phyloP scores from a whole-genome alignment of 768 basidiomycete species.

The Cantharellus anzutake region DNA sequence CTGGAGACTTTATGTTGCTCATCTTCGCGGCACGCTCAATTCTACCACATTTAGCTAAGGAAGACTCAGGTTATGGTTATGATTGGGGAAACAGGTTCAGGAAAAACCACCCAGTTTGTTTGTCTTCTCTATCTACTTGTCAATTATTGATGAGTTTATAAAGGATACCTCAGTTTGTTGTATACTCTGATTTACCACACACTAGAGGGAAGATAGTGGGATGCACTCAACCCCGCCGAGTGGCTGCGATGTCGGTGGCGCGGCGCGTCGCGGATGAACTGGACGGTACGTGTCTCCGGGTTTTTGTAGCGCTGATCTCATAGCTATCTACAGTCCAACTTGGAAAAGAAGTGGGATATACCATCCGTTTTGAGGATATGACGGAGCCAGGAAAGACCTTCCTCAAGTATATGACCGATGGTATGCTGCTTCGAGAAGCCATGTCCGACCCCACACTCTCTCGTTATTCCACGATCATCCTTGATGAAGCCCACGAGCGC shows the following conservation, averaged over 20 bases:
- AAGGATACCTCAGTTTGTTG: slow-evolving; percentile 93
- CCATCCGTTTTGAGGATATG: slow-evolving; percentile 97
- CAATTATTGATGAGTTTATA: slow-evolving; percentile 6
- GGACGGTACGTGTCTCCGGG: slow-evolving; percentile 48
- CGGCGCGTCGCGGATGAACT: slow-evolving; percentile 98
- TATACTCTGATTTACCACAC: slow-evolving; percentile 84
- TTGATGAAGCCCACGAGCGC: slow-evolving; percentile 97
- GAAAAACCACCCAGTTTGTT: slow-evolving; percentile 85
- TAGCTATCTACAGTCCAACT: slow-evolving; percentile 43
- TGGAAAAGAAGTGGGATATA: slow-evolving; percentile 91
- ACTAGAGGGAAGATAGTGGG: slow-evolving; percentile 80
- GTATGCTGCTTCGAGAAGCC: slow-evolving; percentile 81
- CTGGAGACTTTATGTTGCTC: slow-evolving; percentile 1
- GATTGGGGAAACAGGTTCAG: slow-evolving; percentile 89
- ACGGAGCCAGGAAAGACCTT: slow-evolving; percentile 79
- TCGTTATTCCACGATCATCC: slow-evolving; percentile 92
- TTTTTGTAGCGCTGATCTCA: slow-evolving; percentile 3
- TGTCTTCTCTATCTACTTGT: background rate
- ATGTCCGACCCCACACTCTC: slow-evolving; percentile 87
- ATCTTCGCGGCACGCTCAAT: slow-evolving; percentile 13
- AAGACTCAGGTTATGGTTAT: slow-evolving; percentile 75
- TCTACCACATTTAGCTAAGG: slow-evolving; percentile 31
- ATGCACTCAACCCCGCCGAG: slow-evolving; percentile 90
- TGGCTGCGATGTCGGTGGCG: slow-evolving; percentile 95
- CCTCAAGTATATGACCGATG: slow-evolving; percentile 99